Evolutionary conservation across 371 early-diverging fungal genomes (phyloP), one percentile per base, ranked within the genome.

Genomic region (Circinella minor): DNA sequence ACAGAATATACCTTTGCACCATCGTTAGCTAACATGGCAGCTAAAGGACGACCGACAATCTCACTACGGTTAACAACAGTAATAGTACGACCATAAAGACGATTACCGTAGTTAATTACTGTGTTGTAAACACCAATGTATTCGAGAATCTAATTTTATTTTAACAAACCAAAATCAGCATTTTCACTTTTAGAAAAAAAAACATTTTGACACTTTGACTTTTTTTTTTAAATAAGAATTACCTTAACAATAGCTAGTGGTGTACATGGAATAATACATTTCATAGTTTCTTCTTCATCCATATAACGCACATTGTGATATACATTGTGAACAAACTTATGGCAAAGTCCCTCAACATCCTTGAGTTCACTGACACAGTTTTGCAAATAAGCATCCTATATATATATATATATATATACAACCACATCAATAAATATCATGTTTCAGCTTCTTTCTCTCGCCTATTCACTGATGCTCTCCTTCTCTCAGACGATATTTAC

Each of bases 301-400:
- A 98, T 84, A 80, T 79, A 96, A 36, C 97, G 92, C 67, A 96
- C 88, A 81, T 98, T 98, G 83, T 95, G 95, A 78, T 98, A 97
- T 82, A 96, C 92, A 81, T 95, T 96, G 81, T 94, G 93, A 51
- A 93, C 90, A 83, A 94, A 97, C 64, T 91, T 93, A 74, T 95
- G 96, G 77, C 95, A 95, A 20, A 98, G 88, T 34, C 98, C 97
- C 81, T 98, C 98, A 36, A 98, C 98, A 80, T 98, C 99, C 85
- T 98, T 98, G 61, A 87, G 74, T 63, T 87, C 83, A 74, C 89
- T 88, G 20, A 98, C 95, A 74, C 93, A 89, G 78, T 93, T 95
- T 78, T 96, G 97, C 65, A 98, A 82, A 77, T 97, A 95, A 72
- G 92, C 90, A 78, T 98, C 99, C 90, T 95, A 63, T 43, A 18